Conservation (phyloP, 495 filamentous ascomycete genomes). For the Penicillium steckii region DNA sequence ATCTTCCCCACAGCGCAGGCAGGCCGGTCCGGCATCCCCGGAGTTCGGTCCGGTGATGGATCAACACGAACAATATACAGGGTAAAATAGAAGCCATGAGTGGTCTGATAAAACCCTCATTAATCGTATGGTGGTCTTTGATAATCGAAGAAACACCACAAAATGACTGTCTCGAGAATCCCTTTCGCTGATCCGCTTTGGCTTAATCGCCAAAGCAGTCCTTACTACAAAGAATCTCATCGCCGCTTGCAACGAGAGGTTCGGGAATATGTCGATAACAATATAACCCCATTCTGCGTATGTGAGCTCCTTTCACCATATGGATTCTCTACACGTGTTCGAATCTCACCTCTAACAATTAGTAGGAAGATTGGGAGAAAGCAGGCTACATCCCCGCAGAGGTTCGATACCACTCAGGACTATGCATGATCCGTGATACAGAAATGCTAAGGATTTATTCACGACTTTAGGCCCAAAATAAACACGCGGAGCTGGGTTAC, state of each 20-base stretch:
- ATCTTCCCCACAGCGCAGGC: too few relatives aligned
- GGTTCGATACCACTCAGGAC: conserved; percentile 1
- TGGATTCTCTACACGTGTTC: too few relatives aligned
- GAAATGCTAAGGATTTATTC: not conserved
- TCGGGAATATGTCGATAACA: conserved; percentile 62
- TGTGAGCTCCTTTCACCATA: too few relatives aligned
- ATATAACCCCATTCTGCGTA: conserved; percentile 39
- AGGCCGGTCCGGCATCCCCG: too few relatives aligned
- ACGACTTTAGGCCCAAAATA: conserved; percentile 11
- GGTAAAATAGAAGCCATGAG: too few relatives aligned
- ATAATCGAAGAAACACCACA: not conserved
- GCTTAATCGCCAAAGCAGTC: conserved; percentile 65
- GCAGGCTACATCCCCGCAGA: conserved; percentile 23
- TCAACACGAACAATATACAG: too few relatives aligned
- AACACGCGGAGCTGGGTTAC: conserved; percentile 22
- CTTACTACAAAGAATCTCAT: conserved; percentile 74
- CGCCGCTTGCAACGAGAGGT: conserved; percentile 60
- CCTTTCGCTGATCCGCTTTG: conserved; percentile 75
- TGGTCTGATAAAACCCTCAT: not conserved
- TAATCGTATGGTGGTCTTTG: not conserved
- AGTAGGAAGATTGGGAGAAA: conserved; percentile 26
- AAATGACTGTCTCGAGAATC: conserved; percentile 7
- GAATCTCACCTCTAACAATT: not conserved
- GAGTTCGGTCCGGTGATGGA: too few relatives aligned
- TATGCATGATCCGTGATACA: not conserved